phyloP scores from a whole-genome alignment of 139 green algal species.

The Tetradesmus lagerheimii region DNA sequence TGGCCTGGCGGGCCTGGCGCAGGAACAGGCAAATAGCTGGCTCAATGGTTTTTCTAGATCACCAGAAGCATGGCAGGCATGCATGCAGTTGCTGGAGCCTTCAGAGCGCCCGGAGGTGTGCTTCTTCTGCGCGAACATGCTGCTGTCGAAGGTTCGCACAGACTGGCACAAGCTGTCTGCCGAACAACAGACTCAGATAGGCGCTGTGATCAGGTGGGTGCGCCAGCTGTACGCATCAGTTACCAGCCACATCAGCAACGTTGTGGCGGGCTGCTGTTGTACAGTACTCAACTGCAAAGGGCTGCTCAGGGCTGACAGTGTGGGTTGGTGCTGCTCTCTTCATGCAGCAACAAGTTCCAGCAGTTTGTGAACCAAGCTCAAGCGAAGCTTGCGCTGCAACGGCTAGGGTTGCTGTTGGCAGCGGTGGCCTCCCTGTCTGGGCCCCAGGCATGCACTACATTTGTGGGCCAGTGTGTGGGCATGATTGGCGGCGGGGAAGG shows the following conservation, averaged over 20 bases:
- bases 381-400: conserved; percentile 45
- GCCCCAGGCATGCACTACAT: conserved; percentile 27
- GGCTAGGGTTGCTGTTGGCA: conserved; percentile 49
- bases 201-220: conserved; percentile 41
- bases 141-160: conserved; percentile 66
- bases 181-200: conserved; percentile 46
- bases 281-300: not conserved
- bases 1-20: conserved; percentile 20
- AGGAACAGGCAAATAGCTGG: conserved; percentile 67
- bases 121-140: conserved; percentile 74
- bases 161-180: conserved; percentile 64
- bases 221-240: not conserved
- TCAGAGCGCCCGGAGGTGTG: conserved; percentile 51
- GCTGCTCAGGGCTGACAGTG: conserved; percentile 2
- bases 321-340: conserved; percentile 15
- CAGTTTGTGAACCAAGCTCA: conserved; percentile 32
- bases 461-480: conserved; percentile 46
- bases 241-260: not conserved
- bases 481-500: conserved; percentile 41
- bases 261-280: not conserved
- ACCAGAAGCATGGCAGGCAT: conserved; percentile 63
- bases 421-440: conserved; percentile 47
- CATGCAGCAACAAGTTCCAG: conserved; percentile 49
- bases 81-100: conserved; percentile 55
- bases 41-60: conserved; percentile 58